These are phyloP conservation scores for Blastosporella zonata DNA, from an alignment of 1,284 basidiomycete genomes.

Conservation along the genomic window DNA sequence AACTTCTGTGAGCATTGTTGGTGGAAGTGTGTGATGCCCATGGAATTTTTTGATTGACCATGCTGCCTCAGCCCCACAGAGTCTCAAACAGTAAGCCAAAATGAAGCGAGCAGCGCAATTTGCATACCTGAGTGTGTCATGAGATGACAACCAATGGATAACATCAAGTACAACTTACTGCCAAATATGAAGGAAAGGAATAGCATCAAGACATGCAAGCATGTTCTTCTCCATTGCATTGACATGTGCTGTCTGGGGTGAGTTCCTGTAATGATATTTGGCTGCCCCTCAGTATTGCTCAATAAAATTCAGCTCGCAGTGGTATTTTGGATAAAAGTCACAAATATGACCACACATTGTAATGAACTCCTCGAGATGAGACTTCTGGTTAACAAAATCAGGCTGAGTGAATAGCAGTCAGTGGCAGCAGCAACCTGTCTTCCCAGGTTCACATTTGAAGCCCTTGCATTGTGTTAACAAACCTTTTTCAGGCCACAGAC, in stretches of 20 bases:
- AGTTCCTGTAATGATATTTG: slow-evolving; percentile 20
- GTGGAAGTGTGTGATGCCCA: neutral
- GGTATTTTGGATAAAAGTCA: slow-evolving; percentile 27
- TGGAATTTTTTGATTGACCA: slow-evolving; percentile 17
- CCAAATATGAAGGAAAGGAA: slow-evolving; percentile 16
- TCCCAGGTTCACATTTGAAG: slow-evolving; percentile 21
- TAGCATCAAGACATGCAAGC: slow-evolving; percentile 13
- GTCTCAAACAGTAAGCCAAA: slow-evolving; percentile 15
- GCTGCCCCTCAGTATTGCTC: slow-evolving; percentile 27
- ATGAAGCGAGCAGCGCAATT: slow-evolving; percentile 19
- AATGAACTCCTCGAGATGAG: slow-evolving; percentile 18
- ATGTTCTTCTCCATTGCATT: slow-evolving; percentile 18
- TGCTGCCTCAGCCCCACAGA: slow-evolving; percentile 12
- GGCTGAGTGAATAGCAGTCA: slow-evolving; percentile 20
- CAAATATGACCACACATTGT: slow-evolving; percentile 16
- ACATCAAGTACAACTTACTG: slow-evolving; percentile 13
- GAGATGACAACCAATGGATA: neutral
- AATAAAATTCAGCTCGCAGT: slow-evolving; percentile 30
- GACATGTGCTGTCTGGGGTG: slow-evolving; percentile 15
- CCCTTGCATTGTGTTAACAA: slow-evolving; percentile 19
- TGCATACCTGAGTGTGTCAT: slow-evolving; percentile 13
- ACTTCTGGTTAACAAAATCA: slow-evolving; percentile 7
- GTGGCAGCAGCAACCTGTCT: slow-evolving; percentile 24
- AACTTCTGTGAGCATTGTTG: neutral
- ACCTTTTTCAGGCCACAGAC: slow-evolving; percentile 1